Evolutionary conservation across 192 early-diverging fungal species (phyloP).

Genomic region (Coemansia sp.): DNA sequence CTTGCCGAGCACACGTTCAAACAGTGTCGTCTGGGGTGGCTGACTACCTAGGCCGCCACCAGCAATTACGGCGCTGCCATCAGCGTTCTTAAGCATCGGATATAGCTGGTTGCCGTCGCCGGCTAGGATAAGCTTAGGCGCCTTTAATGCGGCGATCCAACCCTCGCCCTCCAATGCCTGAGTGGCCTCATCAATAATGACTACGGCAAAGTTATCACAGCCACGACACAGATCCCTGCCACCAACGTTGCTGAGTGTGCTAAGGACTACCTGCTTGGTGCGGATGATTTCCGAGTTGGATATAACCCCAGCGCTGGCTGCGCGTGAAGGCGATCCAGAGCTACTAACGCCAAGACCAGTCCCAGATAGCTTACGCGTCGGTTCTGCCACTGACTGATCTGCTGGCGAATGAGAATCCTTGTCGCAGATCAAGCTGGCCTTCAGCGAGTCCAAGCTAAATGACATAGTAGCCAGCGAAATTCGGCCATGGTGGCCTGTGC

Average conservation of each 20-base stretch:
- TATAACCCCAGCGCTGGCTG: no score
- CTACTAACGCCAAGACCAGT: no score
- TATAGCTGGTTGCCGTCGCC: constrained; percentile 89
- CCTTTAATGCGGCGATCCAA: constrained; percentile 84
- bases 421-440: background rate
- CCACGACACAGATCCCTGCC: constrained; percentile 21
- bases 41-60: background rate
- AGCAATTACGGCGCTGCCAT: background rate
- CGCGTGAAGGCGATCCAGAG: no score
- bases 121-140: constrained; percentile 75
- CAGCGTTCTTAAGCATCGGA: constrained; percentile 75
- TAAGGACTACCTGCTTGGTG: constrained; percentile 69
- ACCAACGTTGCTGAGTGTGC: constrained; percentile 75
- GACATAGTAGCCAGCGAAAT: constrained; percentile 47
- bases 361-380: no score
- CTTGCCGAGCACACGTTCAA: constrained; percentile 72
- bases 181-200: constrained; percentile 88
- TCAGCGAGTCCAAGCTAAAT: constrained; percentile 76
- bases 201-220: constrained; percentile 73
- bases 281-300: constrained; percentile 46
- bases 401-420: no score
- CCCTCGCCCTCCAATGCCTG: constrained; percentile 86
- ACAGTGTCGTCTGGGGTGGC: constrained; percentile 56
- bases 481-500: constrained; percentile 36
- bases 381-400: no score